A percentile compares a stretch with the other conserved stretches of the same genome.
Evolutionary conservation across 192 early-diverging fungal genomes (phyloP).

Genomic region (Rhizoclosmatium sp.): DNA sequence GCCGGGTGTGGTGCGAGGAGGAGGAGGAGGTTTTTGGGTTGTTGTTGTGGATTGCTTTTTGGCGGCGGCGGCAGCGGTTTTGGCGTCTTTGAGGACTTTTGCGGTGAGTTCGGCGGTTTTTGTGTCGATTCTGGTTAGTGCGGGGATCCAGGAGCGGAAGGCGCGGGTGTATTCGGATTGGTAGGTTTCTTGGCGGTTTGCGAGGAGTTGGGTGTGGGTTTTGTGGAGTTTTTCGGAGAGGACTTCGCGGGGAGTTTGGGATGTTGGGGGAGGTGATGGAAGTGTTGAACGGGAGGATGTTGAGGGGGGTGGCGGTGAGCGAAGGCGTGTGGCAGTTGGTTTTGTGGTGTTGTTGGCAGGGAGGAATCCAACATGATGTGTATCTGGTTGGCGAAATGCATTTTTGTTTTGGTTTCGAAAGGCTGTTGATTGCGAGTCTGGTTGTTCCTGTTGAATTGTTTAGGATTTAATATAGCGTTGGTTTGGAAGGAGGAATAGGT

Average conservation of each 20-base stretch:
- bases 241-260: no score
- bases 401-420: no score
- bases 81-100: neutral
- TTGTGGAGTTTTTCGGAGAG: no score
- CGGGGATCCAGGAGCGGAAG: slow-evolving; percentile 6
- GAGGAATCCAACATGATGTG: slow-evolving; percentile 3
- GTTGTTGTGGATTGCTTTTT: neutral
- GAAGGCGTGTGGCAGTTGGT: neutral
- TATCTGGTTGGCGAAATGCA: neutral
- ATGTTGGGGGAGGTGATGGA: no score
- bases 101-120: neutral
- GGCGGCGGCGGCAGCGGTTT: neutral
- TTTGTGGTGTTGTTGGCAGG: neutral
- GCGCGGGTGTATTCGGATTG: slow-evolving; percentile 26
- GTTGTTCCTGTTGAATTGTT: no score
- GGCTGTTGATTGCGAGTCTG: no score
- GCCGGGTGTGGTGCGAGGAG: neutral
- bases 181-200: neutral
- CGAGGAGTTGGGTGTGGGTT: no score
- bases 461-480: no score
- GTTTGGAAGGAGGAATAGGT: no score
- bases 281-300: no score
- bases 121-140: neutral
- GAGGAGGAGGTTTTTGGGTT: neutral
- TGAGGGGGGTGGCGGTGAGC: no score